Conservation (phyloP, 169 alveolate species). For the Toxoplasma gondii region DNA sequence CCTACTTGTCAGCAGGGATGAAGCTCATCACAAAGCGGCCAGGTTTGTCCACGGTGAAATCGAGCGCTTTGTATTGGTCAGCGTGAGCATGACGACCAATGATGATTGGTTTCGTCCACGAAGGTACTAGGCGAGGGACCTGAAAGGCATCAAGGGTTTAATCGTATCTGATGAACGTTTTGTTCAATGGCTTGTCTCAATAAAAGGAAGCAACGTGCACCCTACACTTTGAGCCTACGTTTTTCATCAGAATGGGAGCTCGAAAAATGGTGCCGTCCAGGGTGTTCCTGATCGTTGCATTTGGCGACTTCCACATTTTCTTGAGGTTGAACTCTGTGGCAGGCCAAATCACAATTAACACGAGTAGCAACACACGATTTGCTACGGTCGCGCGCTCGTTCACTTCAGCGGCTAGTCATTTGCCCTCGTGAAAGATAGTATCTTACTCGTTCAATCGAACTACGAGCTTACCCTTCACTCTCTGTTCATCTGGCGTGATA, state of each 20-base stretch:
- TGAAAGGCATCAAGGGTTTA: conserved; percentile 27
- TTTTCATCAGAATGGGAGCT: conserved; percentile 93
- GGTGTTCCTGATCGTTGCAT: conserved; percentile 94
- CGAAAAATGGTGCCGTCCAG: conserved; percentile 96
- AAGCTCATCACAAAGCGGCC: conserved; percentile 89
- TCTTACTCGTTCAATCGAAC: too few species aligned
- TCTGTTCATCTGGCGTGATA: conserved; percentile 96
- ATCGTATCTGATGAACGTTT: conserved; percentile 76
- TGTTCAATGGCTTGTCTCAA: neutral
- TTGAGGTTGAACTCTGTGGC: conserved; percentile 89
- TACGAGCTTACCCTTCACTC: conserved; percentile 75
- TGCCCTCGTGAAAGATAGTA: neutral
- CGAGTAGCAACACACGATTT: neutral
- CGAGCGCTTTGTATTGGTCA: conserved; percentile 94
- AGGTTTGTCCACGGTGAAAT: conserved; percentile 82
- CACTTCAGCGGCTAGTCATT: neutral
- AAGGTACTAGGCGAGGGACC: conserved; percentile 90
- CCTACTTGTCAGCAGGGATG: conserved; percentile 85
- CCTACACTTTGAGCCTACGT: conserved; percentile 56
- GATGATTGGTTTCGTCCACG: conserved; percentile 88
- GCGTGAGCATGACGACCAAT: conserved; percentile 97
- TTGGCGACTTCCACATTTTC: conserved; percentile 95
- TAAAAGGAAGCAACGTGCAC: neutral
- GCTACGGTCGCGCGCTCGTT: neutral
- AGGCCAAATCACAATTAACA: neutral